Evolutionary conservation across 2,329 filamentous ascomycete genomes (phyloP).

Genomic region (Alternaria arborescens): DNA sequence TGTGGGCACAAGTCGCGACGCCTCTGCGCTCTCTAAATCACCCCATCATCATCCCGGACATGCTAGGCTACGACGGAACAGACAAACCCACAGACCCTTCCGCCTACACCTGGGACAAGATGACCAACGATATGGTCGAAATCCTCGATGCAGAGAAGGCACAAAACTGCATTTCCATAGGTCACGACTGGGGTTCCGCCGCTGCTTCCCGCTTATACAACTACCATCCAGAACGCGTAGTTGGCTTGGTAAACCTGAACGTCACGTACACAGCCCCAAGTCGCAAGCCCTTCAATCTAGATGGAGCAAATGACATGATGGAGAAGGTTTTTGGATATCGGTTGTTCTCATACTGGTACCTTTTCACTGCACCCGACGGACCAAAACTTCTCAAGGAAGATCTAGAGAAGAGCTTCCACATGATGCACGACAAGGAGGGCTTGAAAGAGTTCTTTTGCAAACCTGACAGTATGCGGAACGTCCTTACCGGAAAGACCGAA

Average conservation of each 20-base stretch:
- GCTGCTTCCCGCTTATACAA: constrained; percentile 55
- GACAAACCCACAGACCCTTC: constrained; percentile 41
- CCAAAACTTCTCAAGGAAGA: constrained; percentile 51
- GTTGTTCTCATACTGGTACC: constrained; percentile 57
- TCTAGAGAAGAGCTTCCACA: constrained; percentile 51
- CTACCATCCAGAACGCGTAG: constrained; percentile 52
- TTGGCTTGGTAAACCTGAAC: constrained; percentile 56
- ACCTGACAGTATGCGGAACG: constrained; percentile 47
- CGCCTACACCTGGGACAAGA: constrained; percentile 31
- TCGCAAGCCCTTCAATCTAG: constrained; percentile 49
- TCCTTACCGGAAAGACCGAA: constrained; percentile 22
- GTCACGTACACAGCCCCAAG: constrained; percentile 53
- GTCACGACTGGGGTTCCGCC: constrained; percentile 61
- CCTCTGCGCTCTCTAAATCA: constrained; percentile 53
- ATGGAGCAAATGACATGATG: constrained; percentile 43
- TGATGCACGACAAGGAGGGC: constrained; percentile 46
- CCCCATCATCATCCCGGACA: constrained; percentile 51
- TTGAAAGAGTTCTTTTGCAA: constrained; percentile 51
- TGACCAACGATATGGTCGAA: constrained; percentile 37
- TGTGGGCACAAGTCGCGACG: constrained; percentile 56
- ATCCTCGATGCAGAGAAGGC: constrained; percentile 37
- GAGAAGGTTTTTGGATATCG: constrained; percentile 50
- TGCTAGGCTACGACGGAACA: constrained; percentile 52
- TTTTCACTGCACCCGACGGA: constrained; percentile 55
- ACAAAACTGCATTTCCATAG: constrained; percentile 52